Evolutionary conservation across 495 filamentous ascomycete species (phyloP).

Genomic region (Sordaria brevicollis): DNA sequence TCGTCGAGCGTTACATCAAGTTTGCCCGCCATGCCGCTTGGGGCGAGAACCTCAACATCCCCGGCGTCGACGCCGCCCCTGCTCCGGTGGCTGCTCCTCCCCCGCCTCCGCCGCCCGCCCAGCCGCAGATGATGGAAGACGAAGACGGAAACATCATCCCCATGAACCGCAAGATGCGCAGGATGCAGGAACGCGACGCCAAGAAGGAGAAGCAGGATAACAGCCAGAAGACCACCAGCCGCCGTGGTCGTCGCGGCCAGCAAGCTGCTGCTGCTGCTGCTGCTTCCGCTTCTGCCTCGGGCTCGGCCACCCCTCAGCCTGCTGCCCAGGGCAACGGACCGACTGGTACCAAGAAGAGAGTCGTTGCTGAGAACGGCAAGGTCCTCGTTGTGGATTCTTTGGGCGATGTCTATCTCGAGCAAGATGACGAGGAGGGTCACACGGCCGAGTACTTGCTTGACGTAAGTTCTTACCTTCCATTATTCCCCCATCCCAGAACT

Average conservation of each 20-base stretch:
- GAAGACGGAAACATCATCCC: constrained; percentile 38
- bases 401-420: constrained; percentile 87
- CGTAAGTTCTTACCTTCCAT: constrained; percentile 31
- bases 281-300: constrained; percentile 10
- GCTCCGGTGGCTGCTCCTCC: constrained; percentile 28
- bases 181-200: constrained; percentile 73
- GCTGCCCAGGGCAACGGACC: constrained; percentile 32
- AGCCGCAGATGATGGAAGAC: constrained; percentile 30
- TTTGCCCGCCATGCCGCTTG: constrained; percentile 82
- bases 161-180: constrained; percentile 79
- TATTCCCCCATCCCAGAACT: not conserved
- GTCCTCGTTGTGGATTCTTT: constrained; percentile 81
- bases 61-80: constrained; percentile 46
- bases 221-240: constrained; percentile 18
- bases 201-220: constrained; percentile 52
- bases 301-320: constrained; percentile 21
- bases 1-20: constrained; percentile 81
- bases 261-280: constrained; percentile 1
- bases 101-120: constrained; percentile 16
- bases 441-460: constrained; percentile 77
- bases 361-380: constrained; percentile 92
- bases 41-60: constrained; percentile 48
- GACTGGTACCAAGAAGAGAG: constrained; percentile 63
- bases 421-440: constrained; percentile 77
- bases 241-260: constrained; percentile 8